Evolutionary conservation across 345 rosid genomes (phyloP).

Genomic region (Odontarrhena argentea): DNA sequence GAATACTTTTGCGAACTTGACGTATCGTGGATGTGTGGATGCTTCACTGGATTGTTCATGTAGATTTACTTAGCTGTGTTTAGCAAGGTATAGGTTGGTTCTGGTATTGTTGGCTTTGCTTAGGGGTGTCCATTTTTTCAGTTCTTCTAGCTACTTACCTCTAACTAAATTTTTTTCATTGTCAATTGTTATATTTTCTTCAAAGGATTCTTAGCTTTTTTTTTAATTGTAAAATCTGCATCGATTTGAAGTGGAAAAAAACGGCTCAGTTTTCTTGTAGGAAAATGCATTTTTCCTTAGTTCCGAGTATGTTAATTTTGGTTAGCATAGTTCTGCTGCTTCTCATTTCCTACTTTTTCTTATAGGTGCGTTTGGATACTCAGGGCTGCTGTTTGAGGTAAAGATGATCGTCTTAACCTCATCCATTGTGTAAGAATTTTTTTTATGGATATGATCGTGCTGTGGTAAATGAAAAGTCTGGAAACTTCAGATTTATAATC

Average conservation of each 20-base stretch:
- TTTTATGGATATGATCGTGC: conserved; percentile 2
- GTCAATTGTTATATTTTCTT: background rate
- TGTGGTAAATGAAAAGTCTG: conserved; percentile 3
- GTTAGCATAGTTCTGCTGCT: background rate
- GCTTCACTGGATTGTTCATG: no score
- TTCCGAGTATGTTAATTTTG: background rate
- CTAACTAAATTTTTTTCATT: background rate
- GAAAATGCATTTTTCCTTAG: conserved; percentile 42
- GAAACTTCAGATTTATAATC: background rate
- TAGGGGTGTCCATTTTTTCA: conserved; percentile 41
- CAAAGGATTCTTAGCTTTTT: no score
- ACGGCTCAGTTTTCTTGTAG: conserved; percentile 34
- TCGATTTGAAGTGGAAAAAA: background rate
- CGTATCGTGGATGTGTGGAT: no score
- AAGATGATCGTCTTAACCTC: conserved; percentile 15
- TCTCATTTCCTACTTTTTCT: conserved; percentile 13
- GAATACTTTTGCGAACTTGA: no score
- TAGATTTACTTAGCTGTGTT: no score
- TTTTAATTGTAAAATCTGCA: background rate
- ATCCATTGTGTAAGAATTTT: background rate
- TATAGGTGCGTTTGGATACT: conserved; percentile 60
- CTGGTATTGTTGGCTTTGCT: no score
- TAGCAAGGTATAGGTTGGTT: no score
- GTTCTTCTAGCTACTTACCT: conserved; percentile 59
- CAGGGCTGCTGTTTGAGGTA: conserved; percentile 73